Evolutionary conservation across 1,139 yeast species (phyloP), one percentile per base, ranked within the genome.

Genomic region (Scheffersomyces segobiensis): DNA sequence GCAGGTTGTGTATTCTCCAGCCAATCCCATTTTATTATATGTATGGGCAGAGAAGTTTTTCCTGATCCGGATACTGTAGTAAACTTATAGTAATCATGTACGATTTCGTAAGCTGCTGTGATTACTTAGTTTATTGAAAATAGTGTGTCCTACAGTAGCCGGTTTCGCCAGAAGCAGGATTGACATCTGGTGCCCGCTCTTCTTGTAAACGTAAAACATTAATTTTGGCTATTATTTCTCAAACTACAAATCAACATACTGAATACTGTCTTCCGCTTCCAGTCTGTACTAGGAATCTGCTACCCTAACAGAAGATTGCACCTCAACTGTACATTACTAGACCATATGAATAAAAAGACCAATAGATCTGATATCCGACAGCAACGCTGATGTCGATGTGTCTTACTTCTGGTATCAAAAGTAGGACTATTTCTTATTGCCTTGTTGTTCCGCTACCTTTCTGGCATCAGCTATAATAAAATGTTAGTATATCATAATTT

Each of bases 401-500:
- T 6, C 8, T 3, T 24, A 8, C 42, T 32, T 32, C 42, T 32
- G 3, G 42, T 48, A 48, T 48, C 50, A 20, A 8, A 20, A 24
- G 24, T n/a, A 3, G 6, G 6, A 42, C 18, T 49, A 18, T 52
- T 21, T 10, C 52, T 24, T 18, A 24, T 14, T 54, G n/a, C 18
- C 32, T 26, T 10, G 50, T 56, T 56, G 39, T 52, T 54, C 73
- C 1, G 82, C 87, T 46, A 85, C 87, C 67, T 81, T 87, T 65
- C 79, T 80, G 51, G 89, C 91, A 68, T 88, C 89, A 46, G 92
- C 92, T 75, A 64, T 53, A 62, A 51, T 51, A 17, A 14, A 42
- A 52, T 14, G 65, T 62, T 60, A 64, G 66, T 32, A 32, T 12
- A 32, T 12, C 42, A 61, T n/a, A n/a, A n/a, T n/a, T n/a, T n/a